A percentile compares a stretch with the other conserved stretches of the same genome.
phyloP scores from a whole-genome alignment of 148 eudicot genomes.

The Hydrangea macrophylla region DNA sequence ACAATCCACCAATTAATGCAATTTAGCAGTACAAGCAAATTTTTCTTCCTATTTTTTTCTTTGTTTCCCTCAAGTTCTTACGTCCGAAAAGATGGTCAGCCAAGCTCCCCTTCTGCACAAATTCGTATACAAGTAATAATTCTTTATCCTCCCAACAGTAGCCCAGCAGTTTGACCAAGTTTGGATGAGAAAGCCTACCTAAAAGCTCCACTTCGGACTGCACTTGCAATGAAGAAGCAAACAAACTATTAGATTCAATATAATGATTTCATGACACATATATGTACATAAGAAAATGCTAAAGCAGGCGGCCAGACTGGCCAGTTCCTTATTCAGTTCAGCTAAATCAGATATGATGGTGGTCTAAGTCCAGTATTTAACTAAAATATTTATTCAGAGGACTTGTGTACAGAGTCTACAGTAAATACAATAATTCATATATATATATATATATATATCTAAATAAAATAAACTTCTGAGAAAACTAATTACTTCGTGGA shows the following conservation, averaged over 20 bases:
- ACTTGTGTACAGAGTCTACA: too few species aligned
- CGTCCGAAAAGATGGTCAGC: constrained; percentile 50
- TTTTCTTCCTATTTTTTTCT: background rate
- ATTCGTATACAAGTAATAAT: constrained; percentile 45
- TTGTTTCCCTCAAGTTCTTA: constrained; percentile 20
- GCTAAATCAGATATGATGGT: background rate
- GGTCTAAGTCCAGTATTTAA: too few species aligned
- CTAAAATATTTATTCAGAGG: too few species aligned
- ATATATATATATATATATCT: too few species aligned
- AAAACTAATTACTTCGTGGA: too few species aligned
- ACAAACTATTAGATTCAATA: background rate
- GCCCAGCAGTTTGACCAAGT: constrained; percentile 46
- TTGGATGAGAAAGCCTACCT: constrained; percentile 49
- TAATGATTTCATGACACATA: too few species aligned
- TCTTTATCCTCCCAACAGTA: constrained; percentile 47
- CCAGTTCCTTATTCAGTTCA: background rate
- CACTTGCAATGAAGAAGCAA: too few species aligned
- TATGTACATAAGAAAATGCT: background rate
- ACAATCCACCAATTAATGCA: too few species aligned
- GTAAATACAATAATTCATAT: too few species aligned
- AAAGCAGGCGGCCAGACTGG: too few species aligned
- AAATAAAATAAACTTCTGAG: too few species aligned
- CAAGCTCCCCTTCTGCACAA: constrained; percentile 48
- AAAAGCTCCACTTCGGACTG: constrained; percentile 47
- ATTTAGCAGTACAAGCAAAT: too few species aligned